Evolutionary conservation across 2,329 filamentous ascomycete genomes (phyloP), one percentile per base, ranked within the genome.

Genomic region (Tolypocladium cylindrosporum): DNA sequence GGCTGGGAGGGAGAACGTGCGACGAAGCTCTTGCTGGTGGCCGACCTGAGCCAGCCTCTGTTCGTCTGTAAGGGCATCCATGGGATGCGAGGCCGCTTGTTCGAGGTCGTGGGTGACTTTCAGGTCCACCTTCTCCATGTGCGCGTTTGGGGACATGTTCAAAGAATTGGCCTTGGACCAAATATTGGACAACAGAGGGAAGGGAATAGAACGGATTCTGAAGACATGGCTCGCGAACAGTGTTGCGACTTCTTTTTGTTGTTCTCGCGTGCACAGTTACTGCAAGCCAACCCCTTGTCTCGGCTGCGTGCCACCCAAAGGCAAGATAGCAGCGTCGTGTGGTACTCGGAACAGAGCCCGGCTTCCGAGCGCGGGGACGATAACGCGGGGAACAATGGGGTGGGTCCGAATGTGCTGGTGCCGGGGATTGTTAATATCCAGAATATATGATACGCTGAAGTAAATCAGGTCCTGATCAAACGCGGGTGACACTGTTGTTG

Each of bases 1-100:
- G 0, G 77, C 75, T 63, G 73, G 74, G 1, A 79, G 61, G 0
- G 75, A 75, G 62, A 77, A 77, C 21, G 59, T 57, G 19, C 63
- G 59, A 31, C 61, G 55, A 4, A 76, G 69, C 50, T 71, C 67
- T 39, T 69, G 67, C 7, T 60, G 41, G 10, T 68, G 67, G 6
- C 68, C 68, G 13, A 70, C 51, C 56, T 68, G 66, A 2, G 66
- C 68, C 14, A 70, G 61, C 1, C 66, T 61, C 1, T 65, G 56
- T 39, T 66, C 63, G 16, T 66, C 65, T 24, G 40, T 57, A 34
- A 63, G 64, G 42, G 52, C 55, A 11, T 43, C 51, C 19, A 52
- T 62, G 43, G 21, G 43, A 2, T 8, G 13, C 13, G 21, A 16
- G 4, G 11, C 21, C 4, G 24, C 43, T 14, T 48, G 21, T 8